phyloP scores from a whole-genome alignment of 2,329 filamentous ascomycete species.

The Talaromyces pinophilus region DNA sequence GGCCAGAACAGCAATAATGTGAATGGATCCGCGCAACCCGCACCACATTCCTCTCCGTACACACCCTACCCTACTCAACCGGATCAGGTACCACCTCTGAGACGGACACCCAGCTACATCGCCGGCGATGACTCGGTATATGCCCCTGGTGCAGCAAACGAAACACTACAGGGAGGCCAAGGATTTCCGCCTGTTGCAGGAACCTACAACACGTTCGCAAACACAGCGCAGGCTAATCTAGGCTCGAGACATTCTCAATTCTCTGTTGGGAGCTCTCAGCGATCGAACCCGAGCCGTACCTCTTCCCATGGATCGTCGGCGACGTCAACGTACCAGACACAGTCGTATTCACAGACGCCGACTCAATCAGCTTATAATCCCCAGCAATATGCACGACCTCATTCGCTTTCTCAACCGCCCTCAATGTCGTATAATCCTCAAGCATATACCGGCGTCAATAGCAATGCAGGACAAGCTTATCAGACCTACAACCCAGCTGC shows the following conservation, averaged over 20 bases:
- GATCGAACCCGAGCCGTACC: constrained; percentile 40
- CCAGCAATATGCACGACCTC: constrained; percentile 57
- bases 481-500: constrained; percentile 55
- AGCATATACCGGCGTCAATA: constrained; percentile 49
- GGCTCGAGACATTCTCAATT: constrained; percentile 41
- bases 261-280: constrained; percentile 37
- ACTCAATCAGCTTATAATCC: constrained; percentile 60
- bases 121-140: constrained; percentile 66
- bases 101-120: constrained; percentile 71
- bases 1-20: constrained; percentile 32
- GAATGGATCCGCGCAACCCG: constrained; percentile 32
- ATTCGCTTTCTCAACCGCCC: constrained; percentile 48
- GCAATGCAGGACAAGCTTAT: constrained; percentile 31
- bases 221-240: constrained; percentile 33
- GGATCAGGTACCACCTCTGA: constrained; percentile 42
- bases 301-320: constrained; percentile 45
- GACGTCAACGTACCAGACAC: constrained; percentile 51
- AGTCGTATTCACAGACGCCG: constrained; percentile 48
- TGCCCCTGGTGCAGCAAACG: constrained; percentile 10
- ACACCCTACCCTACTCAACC: constrained; percentile 45
- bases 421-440: constrained; percentile 68
- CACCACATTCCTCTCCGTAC: constrained; percentile 37
- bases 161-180: constrained; percentile 10
- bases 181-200: constrained; percentile 24
- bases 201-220: constrained; percentile 29